These are phyloP conservation scores for Lathyrus tuberosus DNA, from an alignment of 306 rosid species.

Conservation along the genomic window DNA sequence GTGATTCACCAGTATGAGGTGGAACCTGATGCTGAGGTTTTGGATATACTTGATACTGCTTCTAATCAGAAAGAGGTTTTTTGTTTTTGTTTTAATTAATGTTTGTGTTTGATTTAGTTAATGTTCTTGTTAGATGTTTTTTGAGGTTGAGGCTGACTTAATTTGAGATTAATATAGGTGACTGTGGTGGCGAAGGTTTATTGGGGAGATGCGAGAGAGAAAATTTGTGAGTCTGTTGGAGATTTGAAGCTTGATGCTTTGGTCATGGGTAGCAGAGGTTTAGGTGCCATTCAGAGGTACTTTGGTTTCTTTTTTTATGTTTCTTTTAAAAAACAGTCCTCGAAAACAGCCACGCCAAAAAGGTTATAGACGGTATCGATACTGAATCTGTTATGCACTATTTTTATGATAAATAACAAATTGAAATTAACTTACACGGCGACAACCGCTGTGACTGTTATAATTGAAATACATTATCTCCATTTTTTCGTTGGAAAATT, in stretches of 20 bases:
- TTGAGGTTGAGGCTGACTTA: slow-evolving; percentile 4
- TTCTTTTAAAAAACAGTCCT: too few relatives aligned
- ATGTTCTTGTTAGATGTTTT: neutral
- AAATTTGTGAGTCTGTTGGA: slow-evolving; percentile 40
- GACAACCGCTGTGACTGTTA: too few relatives aligned
- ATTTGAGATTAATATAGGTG: slow-evolving; percentile 39
- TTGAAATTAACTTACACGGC: too few relatives aligned
- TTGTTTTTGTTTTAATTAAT: neutral
- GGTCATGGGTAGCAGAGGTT: slow-evolving; percentile 67
- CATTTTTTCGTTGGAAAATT: neutral
- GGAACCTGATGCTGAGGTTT: slow-evolving; percentile 48
- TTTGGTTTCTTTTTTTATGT: neutral
- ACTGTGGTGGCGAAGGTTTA: slow-evolving; percentile 52
- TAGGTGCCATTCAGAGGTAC: slow-evolving; percentile 57
- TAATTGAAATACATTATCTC: too few relatives aligned
- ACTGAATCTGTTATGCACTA: too few relatives aligned
- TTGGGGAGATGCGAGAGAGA: slow-evolving; percentile 67
- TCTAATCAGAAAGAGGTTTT: slow-evolving; percentile 51
- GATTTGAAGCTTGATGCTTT: slow-evolving; percentile 55
- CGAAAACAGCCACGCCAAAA: too few relatives aligned
- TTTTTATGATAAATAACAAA: too few relatives aligned
- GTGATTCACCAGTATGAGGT: slow-evolving; percentile 42
- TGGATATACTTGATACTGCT: slow-evolving; percentile 54
- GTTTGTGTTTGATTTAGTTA: neutral
- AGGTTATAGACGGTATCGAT: too few relatives aligned